phyloP scores from a whole-genome alignment of 768 basidiomycete species.

The Tylopilus sp. region DNA sequence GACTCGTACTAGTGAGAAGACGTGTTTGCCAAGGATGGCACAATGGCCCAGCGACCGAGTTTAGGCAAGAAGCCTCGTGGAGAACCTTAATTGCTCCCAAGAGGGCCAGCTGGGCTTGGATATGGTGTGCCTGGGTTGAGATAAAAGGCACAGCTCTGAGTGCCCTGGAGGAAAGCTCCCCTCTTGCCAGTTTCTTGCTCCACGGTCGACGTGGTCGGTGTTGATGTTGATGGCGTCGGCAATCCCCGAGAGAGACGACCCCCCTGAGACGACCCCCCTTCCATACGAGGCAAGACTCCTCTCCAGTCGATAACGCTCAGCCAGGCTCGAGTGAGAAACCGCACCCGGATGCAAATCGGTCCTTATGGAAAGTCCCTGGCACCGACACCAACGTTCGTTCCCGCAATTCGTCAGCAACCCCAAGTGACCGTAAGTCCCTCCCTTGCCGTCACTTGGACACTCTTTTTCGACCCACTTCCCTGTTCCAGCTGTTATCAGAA shows the following conservation, averaged over 20 bases:
- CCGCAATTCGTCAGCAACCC: constrained; percentile 18
- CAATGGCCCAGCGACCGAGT: constrained; percentile 9
- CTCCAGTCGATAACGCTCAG: not conserved
- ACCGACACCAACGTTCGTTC: constrained; percentile 25
- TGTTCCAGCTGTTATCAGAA: not conserved
- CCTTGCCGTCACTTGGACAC: constrained; percentile 18
- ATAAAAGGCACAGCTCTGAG: constrained; percentile 11
- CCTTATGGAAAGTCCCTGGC: constrained; percentile 14
- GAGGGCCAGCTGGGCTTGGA: constrained; percentile 1
- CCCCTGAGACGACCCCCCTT: constrained; percentile 9
- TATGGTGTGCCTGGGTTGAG: constrained; percentile 18
- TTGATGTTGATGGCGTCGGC: constrained; percentile 11
- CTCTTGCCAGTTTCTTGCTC: not conserved
- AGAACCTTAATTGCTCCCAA: not conserved
- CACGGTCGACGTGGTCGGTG: not conserved
- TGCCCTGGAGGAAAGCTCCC: not conserved
- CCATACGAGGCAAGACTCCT: constrained; percentile 9
- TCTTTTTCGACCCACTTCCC: not conserved
- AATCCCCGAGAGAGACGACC: constrained; percentile 13
- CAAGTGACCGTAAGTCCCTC: constrained; percentile 5
- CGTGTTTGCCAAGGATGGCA: constrained; percentile 20
- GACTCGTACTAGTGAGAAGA: constrained; percentile 9
- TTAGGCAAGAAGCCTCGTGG: constrained; percentile 15
- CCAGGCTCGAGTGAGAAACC: constrained; percentile 10
- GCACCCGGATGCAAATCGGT: constrained; percentile 1